Evolutionary conservation across 768 basidiomycete species (phyloP).

Genomic region (Naganishia kalamii): DNA sequence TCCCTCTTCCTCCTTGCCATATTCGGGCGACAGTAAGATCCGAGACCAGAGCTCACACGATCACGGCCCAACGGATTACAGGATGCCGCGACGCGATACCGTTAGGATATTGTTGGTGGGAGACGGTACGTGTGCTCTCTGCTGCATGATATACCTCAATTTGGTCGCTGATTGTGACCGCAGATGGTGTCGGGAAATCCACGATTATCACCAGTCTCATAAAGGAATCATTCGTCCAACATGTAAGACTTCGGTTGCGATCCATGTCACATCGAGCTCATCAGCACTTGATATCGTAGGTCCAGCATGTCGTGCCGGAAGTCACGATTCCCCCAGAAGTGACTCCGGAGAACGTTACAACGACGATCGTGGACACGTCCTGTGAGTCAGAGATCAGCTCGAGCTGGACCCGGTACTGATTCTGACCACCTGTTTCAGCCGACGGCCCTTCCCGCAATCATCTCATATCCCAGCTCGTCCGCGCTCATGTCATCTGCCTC

Average conservation of each 20-base stretch:
- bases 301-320: slow-evolving; percentile 90
- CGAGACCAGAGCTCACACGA: background rate
- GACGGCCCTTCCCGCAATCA: slow-evolving; percentile 77
- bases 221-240: slow-evolving; percentile 85
- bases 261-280: background rate
- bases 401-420: background rate
- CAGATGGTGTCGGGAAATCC: slow-evolving; percentile 97
- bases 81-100: slow-evolving; percentile 61
- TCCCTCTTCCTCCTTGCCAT: no score
- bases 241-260: slow-evolving; percentile 53
- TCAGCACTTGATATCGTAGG: slow-evolving; percentile 51
- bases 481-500: slow-evolving; percentile 96
- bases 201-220: slow-evolving; percentile 95
- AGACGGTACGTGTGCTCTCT: slow-evolving; percentile 60
- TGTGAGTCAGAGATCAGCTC: slow-evolving; percentile 53
- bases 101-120: slow-evolving; percentile 89
- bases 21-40: no score
- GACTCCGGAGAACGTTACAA: slow-evolving; percentile 94
- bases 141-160: background rate
- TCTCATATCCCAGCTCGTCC: slow-evolving; percentile 88
- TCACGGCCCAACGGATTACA: background rate
- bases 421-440: slow-evolving; percentile 51
- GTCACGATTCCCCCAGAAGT: slow-evolving; percentile 97
- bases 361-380: slow-evolving; percentile 95
- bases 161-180: slow-evolving; percentile 3